Evolutionary conservation across 2,329 filamentous ascomycete genomes (phyloP), one percentile per base, ranked within the genome.

Genomic region (Pezicula carpinea): DNA sequence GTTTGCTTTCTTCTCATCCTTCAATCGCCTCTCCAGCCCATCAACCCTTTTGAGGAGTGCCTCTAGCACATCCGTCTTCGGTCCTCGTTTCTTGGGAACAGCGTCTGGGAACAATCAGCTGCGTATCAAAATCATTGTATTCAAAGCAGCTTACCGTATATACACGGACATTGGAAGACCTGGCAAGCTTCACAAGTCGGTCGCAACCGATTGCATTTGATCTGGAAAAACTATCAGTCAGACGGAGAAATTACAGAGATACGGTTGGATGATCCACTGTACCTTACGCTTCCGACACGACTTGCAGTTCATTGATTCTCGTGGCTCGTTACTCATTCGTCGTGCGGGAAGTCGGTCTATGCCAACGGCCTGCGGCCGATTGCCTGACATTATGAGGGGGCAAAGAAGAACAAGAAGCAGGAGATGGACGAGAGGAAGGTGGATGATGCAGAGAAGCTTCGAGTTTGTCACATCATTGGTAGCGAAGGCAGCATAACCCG

Each of bases 241-340:
- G n/a, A 39, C 39, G 50, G 46, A 56, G 54, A 36, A 59, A 47
- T 44, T 60, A 14, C 44, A 40, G 7, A n/a, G 14, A n/a, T 19
- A 29, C 14, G 18, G 15, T 17, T 14, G 23, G 18, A 17, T 6
- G 13, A 15, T 29, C 1, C 21, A 51, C 71, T 40, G 68, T n/a
- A 92, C 89, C 84, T 95, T 95, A 71, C 89, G 79, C 69, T 95
- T 95, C 58, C 89, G 81, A 73, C 89, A 95, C 47, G 88, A 93
- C 68, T 95, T 95, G 80, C 89, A 95, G 67, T 95, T 95, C 89
- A 95, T 95, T 29, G 87, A 87, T 73, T 95, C 89, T 60, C 87
- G 82, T 34, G 87, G 87, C 65, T 93, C 64, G 54, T 63, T 62
- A 55, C 59, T 63, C 59, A 64, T 59, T 44, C 60, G 59, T 40